Conservation (phyloP, 768 basidiomycete genomes). For the Boletus pseudopeckii region DNA sequence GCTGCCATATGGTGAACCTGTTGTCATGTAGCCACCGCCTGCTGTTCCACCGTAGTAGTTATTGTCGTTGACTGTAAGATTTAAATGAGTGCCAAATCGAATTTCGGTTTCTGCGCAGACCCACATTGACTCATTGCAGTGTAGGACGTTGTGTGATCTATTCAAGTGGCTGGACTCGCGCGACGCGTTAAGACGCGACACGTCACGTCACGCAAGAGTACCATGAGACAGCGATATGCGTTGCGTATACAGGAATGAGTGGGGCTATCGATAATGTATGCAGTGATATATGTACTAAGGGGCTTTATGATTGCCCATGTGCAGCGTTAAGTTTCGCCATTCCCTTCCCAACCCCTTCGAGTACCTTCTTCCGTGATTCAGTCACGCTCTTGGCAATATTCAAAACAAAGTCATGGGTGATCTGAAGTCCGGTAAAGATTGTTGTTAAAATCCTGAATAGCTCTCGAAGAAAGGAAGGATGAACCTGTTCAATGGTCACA, state of each 20-base stretch:
- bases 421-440: constrained; percentile 33
- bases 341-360: constrained; percentile 72
- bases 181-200: constrained; percentile 30
- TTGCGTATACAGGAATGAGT: constrained; percentile 26
- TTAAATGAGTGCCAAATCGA: constrained; percentile 4
- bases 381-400: constrained; percentile 60
- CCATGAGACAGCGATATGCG: neutral
- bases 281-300: neutral
- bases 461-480: neutral
- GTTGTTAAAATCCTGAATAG: neutral
- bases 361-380: constrained; percentile 67
- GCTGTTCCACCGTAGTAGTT: constrained; percentile 42
- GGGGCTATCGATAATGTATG: constrained; percentile 18
- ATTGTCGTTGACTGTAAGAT: constrained; percentile 28
- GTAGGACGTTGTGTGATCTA: neutral
- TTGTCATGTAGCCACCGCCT: constrained; percentile 57
- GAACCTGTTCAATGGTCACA: constrained; percentile 38
- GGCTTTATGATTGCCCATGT: constrained; percentile 30
- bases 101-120: neutral
- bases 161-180: constrained; percentile 6
- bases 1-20: constrained; percentile 58
- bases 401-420: constrained; percentile 62
- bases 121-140: constrained; percentile 45
- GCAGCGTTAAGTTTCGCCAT: constrained; percentile 49
- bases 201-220: constrained; percentile 8